Evolutionary conservation across 2,329 filamentous ascomycete species (phyloP).

Genomic region (Herpotrichia juniperi): DNA sequence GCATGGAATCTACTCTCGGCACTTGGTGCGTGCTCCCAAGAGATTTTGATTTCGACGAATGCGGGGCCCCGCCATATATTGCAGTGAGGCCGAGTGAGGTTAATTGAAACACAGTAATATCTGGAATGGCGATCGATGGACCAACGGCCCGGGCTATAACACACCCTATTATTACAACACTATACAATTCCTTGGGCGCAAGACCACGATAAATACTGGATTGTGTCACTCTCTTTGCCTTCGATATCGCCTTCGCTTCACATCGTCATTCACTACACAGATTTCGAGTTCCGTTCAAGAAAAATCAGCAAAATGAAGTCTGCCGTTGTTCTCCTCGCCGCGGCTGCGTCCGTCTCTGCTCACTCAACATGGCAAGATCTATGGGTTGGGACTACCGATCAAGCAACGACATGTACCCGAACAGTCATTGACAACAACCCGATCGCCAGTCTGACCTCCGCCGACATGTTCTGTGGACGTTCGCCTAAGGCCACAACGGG

Average conservation of each 20-base stretch:
- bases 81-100: background rate
- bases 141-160: conserved; percentile 2
- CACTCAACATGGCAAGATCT: conserved; percentile 48
- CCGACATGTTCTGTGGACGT: conserved; percentile 46
- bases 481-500: conserved; percentile 28
- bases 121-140: background rate
- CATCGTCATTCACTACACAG: background rate
- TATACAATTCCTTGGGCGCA: background rate
- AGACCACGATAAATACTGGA: background rate
- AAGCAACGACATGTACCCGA: conserved; percentile 34
- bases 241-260: background rate
- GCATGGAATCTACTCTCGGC: background rate
- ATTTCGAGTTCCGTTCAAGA: background rate
- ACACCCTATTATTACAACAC: background rate
- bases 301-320: conserved; percentile 35
- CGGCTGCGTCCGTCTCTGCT: conserved; percentile 40
- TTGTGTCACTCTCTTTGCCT: background rate
- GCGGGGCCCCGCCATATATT: conserved; percentile 2
- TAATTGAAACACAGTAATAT: background rate
- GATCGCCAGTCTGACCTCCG: conserved; percentile 32
- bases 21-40: background rate
- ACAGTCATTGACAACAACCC: conserved; percentile 45
- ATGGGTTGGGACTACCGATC: conserved; percentile 43
- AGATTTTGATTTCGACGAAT: background rate
- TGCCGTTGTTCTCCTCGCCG: conserved; percentile 36